These are phyloP conservation scores for Mimosa pudica DNA, from an alignment of 306 rosid genomes.

Conservation along the genomic window DNA sequence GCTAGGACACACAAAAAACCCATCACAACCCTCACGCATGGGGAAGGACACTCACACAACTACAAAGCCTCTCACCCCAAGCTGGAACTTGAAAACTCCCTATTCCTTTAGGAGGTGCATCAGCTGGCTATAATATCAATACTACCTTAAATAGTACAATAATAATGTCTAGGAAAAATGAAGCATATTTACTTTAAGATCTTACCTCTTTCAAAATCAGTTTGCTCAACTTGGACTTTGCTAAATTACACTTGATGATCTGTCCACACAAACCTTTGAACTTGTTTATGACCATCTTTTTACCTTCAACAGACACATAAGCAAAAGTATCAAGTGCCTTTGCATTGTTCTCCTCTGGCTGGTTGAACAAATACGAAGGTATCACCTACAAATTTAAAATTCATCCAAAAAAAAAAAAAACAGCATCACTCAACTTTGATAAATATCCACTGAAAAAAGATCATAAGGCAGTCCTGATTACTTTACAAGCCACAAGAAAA, in stretches of 20 bases:
- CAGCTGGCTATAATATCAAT: neutral
- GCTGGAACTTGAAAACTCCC: neutral
- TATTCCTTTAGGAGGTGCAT: neutral
- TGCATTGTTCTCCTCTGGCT: conserved; percentile 39
- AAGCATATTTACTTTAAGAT: neutral
- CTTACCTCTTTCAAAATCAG: conserved; percentile 65
- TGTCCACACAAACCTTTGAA: conserved; percentile 49
- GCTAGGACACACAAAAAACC: neutral
- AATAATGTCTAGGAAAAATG: neutral
- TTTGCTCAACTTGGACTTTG: conserved; percentile 47
- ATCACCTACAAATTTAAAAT: conserved; percentile 59
- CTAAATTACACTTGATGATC: conserved; percentile 84
- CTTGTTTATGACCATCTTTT: conserved; percentile 28
- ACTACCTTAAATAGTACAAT: neutral
- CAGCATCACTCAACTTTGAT: neutral
- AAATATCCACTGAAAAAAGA: neutral
- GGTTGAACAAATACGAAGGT: conserved; percentile 51
- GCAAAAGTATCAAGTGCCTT: conserved; percentile 48
- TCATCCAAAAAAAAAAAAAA: conserved; percentile 8
- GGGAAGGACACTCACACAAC: neutral
- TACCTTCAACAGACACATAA: conserved; percentile 60
- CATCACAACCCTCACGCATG: neutral
- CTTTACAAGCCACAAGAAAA: neutral
- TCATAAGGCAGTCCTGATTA: neutral
- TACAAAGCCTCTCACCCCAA: neutral